Evolutionary conservation across 495 filamentous ascomycete species (phyloP), one percentile per base, ranked within the genome.

Genomic region (Pseudotulostoma volvatum): DNA sequence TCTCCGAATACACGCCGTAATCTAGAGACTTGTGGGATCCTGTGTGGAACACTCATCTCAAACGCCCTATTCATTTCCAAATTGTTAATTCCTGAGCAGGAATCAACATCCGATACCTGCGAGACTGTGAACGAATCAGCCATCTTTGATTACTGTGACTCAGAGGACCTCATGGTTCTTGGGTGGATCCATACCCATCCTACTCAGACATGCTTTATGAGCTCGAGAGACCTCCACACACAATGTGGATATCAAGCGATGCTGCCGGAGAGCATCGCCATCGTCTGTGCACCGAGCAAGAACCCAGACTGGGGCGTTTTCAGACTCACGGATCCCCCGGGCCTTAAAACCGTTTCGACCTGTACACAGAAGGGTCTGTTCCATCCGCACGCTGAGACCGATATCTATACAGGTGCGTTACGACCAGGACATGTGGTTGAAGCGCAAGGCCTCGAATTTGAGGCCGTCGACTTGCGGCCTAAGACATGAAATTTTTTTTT

Each of bases 101-200:
- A 74, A 18, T 76, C 77, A 44, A 95, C 90, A 1, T 75, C 76
- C 5, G 86, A 96, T 49, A 96, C 90, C 0, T 97, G 90, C 55
- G 87, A 94, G 48, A 96, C 79, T 3, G 71, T 81, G 18, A 86
- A 94, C 46, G 88, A 93, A 50, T 67, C 66, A 25, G 75, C 71
- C 0, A 68, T 93, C 16, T 81, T 94, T 33, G 83, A 92, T 21
- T 96, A 86, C 51, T 88, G 83, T 49, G 77, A 88, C 45, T 67
- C 64, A 4, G 77, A 94, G 47, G 82, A 94, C 33, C 52, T 96
- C 30, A 77, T 95, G 60, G 76, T 90, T 42, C 68, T 95, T 7
- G 90, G 90, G 38, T 97, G 90, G 90, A 97, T 97, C 40, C 90
- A 97, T 54, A 97, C 90, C 0, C 90, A 97, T 53, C 90, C 90